These are phyloP conservation scores for Magnaporthales sp. DNA, from an alignment of 2,329 filamentous ascomycete genomes.

Conservation along the genomic window DNA sequence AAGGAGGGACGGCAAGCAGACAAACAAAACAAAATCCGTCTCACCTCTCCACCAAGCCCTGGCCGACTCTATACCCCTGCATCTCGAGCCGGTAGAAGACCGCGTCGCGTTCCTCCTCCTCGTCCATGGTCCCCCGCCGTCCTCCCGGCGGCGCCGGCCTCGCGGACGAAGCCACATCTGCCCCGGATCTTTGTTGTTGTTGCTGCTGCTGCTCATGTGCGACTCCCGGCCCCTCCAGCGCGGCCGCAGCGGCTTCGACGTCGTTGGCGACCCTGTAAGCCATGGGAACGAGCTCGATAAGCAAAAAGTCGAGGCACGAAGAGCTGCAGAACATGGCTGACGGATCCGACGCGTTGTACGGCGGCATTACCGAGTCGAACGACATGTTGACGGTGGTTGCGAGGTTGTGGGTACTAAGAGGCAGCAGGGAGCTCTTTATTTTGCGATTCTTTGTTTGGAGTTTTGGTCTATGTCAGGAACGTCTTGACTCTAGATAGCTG, in stretches of 20 bases:
- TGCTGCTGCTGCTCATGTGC: constrained; percentile 8
- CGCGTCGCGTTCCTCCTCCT: constrained; percentile 76
- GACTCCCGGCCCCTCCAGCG: constrained; percentile 23
- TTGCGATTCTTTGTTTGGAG: neutral
- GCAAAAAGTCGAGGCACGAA: constrained; percentile 84
- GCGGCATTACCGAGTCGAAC: constrained; percentile 60
- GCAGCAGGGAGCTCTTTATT: neutral
- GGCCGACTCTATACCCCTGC: constrained; percentile 83
- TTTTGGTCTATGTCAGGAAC: neutral
- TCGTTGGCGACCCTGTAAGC: constrained; percentile 78
- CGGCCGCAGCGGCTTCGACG: constrained; percentile 46
- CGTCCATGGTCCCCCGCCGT: constrained; percentile 38
- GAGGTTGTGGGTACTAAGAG: neutral
- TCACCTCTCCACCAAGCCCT: constrained; percentile 84
- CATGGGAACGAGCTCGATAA: constrained; percentile 95
- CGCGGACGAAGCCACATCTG: neutral
- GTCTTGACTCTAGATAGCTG: neutral
- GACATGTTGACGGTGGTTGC: constrained; percentile 47
- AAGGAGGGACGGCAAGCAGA: neutral
- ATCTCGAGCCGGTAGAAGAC: constrained; percentile 78
- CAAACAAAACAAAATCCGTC: neutral
- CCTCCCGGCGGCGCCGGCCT: constrained; percentile 11
- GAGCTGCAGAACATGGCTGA: constrained; percentile 66
- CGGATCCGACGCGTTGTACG: constrained; percentile 65
- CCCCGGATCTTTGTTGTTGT: neutral